Conservation (phyloP, 2,329 filamentous ascomycete species). For the Trichoderma sp. region DNA sequence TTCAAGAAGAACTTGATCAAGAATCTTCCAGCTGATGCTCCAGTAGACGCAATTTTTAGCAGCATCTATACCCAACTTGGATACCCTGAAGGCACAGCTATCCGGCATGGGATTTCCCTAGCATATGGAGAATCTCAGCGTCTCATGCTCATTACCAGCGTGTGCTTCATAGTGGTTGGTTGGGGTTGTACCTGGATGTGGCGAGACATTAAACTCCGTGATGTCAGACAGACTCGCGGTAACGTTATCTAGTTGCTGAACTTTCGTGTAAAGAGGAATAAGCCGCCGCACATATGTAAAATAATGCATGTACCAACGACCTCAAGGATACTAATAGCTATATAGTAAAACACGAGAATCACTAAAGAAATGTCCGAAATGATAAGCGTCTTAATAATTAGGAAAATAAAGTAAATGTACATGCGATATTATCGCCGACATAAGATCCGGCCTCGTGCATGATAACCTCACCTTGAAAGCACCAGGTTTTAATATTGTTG, state of each 20-base stretch:
- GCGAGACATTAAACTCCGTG: slow-evolving; percentile 50
- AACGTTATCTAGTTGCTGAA: slow-evolving; percentile 33
- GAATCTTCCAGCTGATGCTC: slow-evolving; percentile 46
- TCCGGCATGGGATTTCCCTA: slow-evolving; percentile 53
- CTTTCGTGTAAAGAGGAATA: not conserved
- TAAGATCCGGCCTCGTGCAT: not conserved
- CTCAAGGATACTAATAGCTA: not conserved
- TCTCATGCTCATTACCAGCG: slow-evolving; percentile 50
- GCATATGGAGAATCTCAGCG: slow-evolving; percentile 57
- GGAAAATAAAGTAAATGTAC: too few relatives aligned
- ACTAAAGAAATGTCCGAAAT: too few relatives aligned
- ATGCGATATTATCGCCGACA: not conserved
- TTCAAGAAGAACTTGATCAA: slow-evolving; percentile 49
- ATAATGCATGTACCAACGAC: not conserved
- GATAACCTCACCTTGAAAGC: not conserved
- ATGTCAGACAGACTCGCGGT: slow-evolving; percentile 41
- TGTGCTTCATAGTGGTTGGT: slow-evolving; percentile 41
- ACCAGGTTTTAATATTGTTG: not conserved
- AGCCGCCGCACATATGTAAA: not conserved
- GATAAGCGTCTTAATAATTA: too few relatives aligned
- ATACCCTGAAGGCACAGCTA: slow-evolving; percentile 49
- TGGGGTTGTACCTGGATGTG: slow-evolving; percentile 40
- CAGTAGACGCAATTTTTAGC: slow-evolving; percentile 44
- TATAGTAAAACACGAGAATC: too few relatives aligned
- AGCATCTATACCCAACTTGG: slow-evolving; percentile 50